phyloP scores from a whole-genome alignment of 257 asterid genomes.

The Solanum peruvianum region DNA sequence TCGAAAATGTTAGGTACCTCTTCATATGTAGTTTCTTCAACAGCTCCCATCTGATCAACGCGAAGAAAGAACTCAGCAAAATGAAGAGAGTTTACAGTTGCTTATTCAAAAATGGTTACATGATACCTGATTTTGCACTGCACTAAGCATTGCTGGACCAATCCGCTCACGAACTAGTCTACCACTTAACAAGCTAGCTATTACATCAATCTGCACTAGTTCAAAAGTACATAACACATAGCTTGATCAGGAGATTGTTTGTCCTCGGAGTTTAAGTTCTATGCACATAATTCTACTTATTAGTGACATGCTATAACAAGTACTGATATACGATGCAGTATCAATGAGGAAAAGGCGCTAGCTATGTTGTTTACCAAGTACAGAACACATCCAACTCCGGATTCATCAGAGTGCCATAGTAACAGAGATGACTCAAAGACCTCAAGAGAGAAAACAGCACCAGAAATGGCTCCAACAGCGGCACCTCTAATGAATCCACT shows the following conservation, averaged over 20 bases:
- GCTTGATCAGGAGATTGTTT: background rate
- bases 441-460: conserved; percentile 20
- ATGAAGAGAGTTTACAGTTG: background rate
- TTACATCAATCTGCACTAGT: conserved; percentile 49
- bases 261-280: background rate
- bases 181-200: conserved; percentile 71
- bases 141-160: conserved; percentile 88
- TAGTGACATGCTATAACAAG: background rate
- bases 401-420: conserved; percentile 13
- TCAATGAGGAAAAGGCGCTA: background rate
- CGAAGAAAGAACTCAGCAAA: background rate
- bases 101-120: background rate
- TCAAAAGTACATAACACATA: background rate
- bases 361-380: conserved; percentile 11
- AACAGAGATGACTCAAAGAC: conserved; percentile 15
- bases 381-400: conserved; percentile 11
- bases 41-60: conserved; percentile 62
- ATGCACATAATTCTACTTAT: background rate
- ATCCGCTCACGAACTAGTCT: conserved; percentile 80
- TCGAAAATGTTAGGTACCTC: conserved; percentile 59
- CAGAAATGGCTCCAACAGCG: conserved; percentile 15
- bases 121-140: conserved; percentile 74
- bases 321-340: background rate
- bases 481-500: conserved; percentile 21
- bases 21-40: conserved; percentile 50